These are phyloP conservation scores for Noccaea caerulescens DNA, from an alignment of 345 rosid genomes.

Conservation along the genomic window DNA sequence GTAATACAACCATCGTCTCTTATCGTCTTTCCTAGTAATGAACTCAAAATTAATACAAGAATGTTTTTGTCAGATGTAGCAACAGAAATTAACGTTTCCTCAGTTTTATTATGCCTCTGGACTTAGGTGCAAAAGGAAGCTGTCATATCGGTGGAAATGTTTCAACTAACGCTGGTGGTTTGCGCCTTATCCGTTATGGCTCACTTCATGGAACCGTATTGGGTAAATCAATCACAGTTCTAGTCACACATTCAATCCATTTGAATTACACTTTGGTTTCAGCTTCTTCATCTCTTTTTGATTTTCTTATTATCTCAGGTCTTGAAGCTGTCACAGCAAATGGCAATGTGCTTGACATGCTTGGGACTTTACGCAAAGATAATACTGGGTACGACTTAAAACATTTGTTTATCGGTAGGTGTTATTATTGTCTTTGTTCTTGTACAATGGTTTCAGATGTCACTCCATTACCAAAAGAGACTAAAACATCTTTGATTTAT, in stretches of 20 bases:
- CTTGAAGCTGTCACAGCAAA: constrained; percentile 90
- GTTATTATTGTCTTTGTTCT: not conserved
- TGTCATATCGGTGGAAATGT: constrained; percentile 99
- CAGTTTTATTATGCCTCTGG: constrained; percentile 99
- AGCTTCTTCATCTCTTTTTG: not conserved
- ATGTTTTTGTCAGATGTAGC: constrained; percentile 12
- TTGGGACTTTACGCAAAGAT: constrained; percentile 91
- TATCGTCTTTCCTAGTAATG: not conserved
- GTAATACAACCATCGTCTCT: constrained; percentile 44
- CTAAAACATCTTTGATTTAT: not conserved
- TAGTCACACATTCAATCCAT: not conserved
- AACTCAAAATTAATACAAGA: not conserved
- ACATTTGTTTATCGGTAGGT: constrained; percentile 89
- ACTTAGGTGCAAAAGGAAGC: constrained; percentile 99
- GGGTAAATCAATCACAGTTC: constrained; percentile 53
- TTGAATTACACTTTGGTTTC: not conserved
- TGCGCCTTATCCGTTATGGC: constrained; percentile 95
- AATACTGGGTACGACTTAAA: constrained; percentile 96
- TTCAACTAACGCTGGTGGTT: constrained; percentile 99
- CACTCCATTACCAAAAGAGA: constrained; percentile 14
- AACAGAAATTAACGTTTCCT: constrained; percentile 52
- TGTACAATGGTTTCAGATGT: constrained; percentile 16
- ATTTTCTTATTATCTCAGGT: constrained; percentile 51
- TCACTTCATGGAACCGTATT: constrained; percentile 91
- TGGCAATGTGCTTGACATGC: constrained; percentile 92